Base-by-base conservation (phyloP, 1,284 basidiomycete species). In the Austroboletus novae-zelandiae region DNA sequence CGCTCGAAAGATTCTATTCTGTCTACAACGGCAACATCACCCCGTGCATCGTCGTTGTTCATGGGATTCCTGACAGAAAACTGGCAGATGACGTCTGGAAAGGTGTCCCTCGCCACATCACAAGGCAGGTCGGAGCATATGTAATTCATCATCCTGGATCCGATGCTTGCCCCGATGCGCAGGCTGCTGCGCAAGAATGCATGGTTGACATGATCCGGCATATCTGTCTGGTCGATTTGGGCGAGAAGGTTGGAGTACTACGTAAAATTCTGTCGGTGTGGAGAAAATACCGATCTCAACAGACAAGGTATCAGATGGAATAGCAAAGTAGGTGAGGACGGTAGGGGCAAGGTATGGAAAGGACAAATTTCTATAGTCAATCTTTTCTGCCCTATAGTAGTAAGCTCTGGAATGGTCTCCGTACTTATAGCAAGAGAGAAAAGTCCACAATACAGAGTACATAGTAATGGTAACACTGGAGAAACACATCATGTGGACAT, bases 221-320 rank as follows among this genome's bases (percentile, higher is more conserved):
- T 40, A 44, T 40, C 15, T 61, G 52, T 35, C 43, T 54, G 46
- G 48, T 51, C 39, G 57, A 61, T 47, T 45, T 62, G 29, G 59
- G 61, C 31, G 59, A 44, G 32, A 61, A 20, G 35, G 53, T 51
- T 14, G 61, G 57, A 20, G 30, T 64, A 25, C 18, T 62, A n/a
- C 54, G 34, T 10, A 51, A 49, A 39, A 62, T 61, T 15, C 41
- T 62, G 35, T 52, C 59, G 0, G 32, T 55, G 37, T 61, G 62
- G 60, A 62, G 46, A 42, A 64, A 32, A 29, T 58, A 62, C 41
- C 62, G 62, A 18, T 62, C 55, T 15, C 51, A 45, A 29, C 51
- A 50, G 14, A 42, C 23, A 40, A 34, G 29, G 23, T 11, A 6
- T 27, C 40, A 13, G 43, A 34, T 17, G 13, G 40, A 15, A 35